Percentiles rank a stretch among this genome's conserved stretches.
These are phyloP conservation scores for Linnemannia schmuckeri DNA, from an alignment of 192 early-diverging fungal species.

Conservation along the genomic window DNA sequence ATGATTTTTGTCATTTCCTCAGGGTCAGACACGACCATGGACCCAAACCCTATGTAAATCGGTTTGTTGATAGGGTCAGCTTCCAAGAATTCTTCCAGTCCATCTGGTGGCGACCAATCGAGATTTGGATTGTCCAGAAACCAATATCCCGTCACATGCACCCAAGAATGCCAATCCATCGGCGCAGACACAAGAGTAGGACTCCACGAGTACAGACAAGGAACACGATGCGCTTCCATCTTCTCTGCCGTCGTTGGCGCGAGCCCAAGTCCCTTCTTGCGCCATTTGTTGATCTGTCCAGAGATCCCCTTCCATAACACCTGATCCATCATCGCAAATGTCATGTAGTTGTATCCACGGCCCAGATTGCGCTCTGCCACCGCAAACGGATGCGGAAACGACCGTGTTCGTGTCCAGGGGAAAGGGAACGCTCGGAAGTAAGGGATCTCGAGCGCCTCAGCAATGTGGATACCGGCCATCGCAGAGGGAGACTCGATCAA, in stretches of 20 bases:
- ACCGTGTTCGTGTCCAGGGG: slow-evolving; percentile 77
- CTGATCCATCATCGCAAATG: slow-evolving; percentile 74
- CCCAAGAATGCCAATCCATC: slow-evolving; percentile 73
- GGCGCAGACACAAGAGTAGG: slow-evolving; percentile 66
- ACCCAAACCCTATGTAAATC: slow-evolving; percentile 83
- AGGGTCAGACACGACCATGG: slow-evolving; percentile 78
- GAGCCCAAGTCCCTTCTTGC: slow-evolving; percentile 57
- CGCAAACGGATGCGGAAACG: slow-evolving; percentile 77
- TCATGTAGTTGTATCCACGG: slow-evolving; percentile 69
- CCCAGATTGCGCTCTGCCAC: slow-evolving; percentile 60
- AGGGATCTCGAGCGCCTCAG: slow-evolving; percentile 69
- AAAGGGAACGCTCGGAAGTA: slow-evolving; percentile 78
- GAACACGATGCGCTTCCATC: slow-evolving; percentile 61
- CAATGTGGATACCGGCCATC: slow-evolving; percentile 75
- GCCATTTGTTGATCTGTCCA: slow-evolving; percentile 66
- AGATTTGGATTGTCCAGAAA: slow-evolving; percentile 75
- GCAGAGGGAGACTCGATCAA: slow-evolving; percentile 74
- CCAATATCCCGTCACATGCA: slow-evolving; percentile 78
- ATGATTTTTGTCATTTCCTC: slow-evolving; percentile 67
- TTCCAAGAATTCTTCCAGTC: slow-evolving; percentile 66
- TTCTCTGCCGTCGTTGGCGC: slow-evolving; percentile 59
- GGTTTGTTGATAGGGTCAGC: slow-evolving; percentile 48
- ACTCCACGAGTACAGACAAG: slow-evolving; percentile 71
- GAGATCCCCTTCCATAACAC: slow-evolving; percentile 72
- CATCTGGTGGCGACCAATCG: slow-evolving; percentile 64